Percentiles rank a stretch among this genome's conserved stretches.
These are phyloP conservation scores for Scedosporium dehoogii DNA, from an alignment of 2,329 filamentous ascomycete species.

Conservation along the genomic window DNA sequence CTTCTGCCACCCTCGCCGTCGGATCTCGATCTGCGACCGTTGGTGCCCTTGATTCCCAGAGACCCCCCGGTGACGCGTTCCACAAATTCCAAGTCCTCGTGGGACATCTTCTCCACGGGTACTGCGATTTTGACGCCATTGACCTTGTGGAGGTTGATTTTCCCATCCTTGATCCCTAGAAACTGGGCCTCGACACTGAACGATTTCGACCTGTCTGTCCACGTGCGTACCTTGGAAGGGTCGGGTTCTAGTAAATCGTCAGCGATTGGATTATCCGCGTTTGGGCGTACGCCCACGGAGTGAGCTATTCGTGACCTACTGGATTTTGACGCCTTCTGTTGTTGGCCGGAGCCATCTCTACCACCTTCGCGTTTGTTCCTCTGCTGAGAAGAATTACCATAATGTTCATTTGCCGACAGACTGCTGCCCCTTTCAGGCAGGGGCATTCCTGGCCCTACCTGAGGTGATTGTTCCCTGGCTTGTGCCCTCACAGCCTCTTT, in stretches of 20 bases:
- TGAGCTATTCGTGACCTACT: constrained; percentile 46
- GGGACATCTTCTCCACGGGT: constrained; percentile 88
- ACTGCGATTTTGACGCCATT: constrained; percentile 99
- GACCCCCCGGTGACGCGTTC: constrained; percentile 81
- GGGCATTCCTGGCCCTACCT: constrained; percentile 67
- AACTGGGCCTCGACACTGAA: constrained; percentile 98
- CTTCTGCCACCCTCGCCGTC: constrained; percentile 63
- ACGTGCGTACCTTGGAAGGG: constrained; percentile 70
- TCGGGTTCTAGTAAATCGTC: constrained; percentile 58
- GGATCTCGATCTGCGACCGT: neutral
- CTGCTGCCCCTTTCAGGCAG: constrained; percentile 74
- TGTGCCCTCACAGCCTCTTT: constrained; percentile 64
- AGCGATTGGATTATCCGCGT: neutral
- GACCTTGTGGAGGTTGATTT: constrained; percentile 94
- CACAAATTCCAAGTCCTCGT: constrained; percentile 90
- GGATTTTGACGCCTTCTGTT: constrained; percentile 45
- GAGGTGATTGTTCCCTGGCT: constrained; percentile 41
- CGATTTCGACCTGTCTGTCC: constrained; percentile 90
- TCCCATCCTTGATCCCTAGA: constrained; percentile 84
- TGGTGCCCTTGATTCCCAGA: constrained; percentile 43
- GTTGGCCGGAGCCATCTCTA: constrained; percentile 25
- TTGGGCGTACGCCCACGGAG: neutral
- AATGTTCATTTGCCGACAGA: constrained; percentile 55
- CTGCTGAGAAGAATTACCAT: constrained; percentile 62
- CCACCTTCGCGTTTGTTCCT: constrained; percentile 62